Evolutionary conservation across 805 yeast species (phyloP), one percentile per base, ranked within the genome.

Genomic region (Ogataea haglerorum): DNA sequence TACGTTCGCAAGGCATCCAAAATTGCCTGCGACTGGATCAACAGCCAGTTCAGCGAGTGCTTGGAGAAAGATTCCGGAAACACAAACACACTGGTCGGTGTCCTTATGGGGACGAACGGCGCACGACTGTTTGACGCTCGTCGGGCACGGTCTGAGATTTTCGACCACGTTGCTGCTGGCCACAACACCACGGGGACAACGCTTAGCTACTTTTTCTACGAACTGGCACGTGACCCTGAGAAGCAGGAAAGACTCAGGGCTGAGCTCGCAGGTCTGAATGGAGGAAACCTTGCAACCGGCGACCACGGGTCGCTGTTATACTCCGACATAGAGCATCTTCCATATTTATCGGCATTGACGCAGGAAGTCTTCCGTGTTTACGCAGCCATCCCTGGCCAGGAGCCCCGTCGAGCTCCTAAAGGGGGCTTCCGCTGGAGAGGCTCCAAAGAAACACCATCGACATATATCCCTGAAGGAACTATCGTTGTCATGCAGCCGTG

Each of bases 131-230:
- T 53, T 23, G 53, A 51, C 30, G 25, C 34, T 8, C 3, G 22
- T n/a, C 40, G 62, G 8, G 68, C 73, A 10, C 70, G 69, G n/a
- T 63, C 75, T 24, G 81, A 75, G 47, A 55, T 69, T 19, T 69
- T 74, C 32, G 90, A 82, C 53, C 86, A 82, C 55, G 69, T 82
- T 27, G 81, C 83, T 33, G 90, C 90, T 0, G 90, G 90, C 3
- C 89, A 83, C 54, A 84, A 82, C 53, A 82, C 90, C 5, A 81
- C 85, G 1, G 86, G 84, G 0, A 70, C 78, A 6, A 78, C 80
- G n/a, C 56, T 82, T 43, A 67, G 85, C 0, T 83, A 74, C 54
- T 60, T 77, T 38, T 65, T 76, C 15, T 82, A 75, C 64, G 79
- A 80, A 52, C 54, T 82, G 26, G 78, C 85, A 2, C 63, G 76